Base-by-base conservation (phyloP, 192 early-diverging fungal species). In the Lunasporangiospora selenospora region DNA sequence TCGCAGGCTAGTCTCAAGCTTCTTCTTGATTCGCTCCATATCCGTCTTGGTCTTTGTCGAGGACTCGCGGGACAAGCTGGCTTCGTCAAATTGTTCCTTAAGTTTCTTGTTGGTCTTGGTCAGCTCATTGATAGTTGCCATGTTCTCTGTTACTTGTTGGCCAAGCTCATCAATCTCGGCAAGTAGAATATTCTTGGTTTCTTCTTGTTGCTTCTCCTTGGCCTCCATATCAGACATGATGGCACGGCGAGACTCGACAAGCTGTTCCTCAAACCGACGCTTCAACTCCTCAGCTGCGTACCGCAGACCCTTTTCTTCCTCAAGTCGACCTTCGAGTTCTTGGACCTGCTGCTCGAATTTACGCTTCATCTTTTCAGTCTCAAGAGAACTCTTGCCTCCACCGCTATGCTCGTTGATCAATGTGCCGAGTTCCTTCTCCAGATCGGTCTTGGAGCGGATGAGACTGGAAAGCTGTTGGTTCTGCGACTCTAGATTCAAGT, bases 321-420 rank as follows among this genome's bases (percentile, higher is more conserved):
- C 88, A n/a, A 83, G 85, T 15, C 65, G 71, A 82, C 80, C 34
- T 36, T 80, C 71, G 23, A 94, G 70, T 34, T 88, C 88, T 2
- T 80, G 82, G 12, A 90, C 75, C 24, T 77, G 75, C 7, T 70
- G 53, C 56, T 92, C 86, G 15, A 93, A 79, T 24, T 83, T 73
- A 16, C 84, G 83, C 51, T 87, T 81, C 5, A 83, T 42, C 55
- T 85, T 88, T 58, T 91, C 89, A 24, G 92, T 80, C 52, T 92
- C 90, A 53, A 92, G 93, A 21, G 89, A 75, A 62, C 90, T 92
- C 70, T 85, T 70, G 10, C 79, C 82, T 21, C 85, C 90, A 56
- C 89, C 89, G 38, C 91, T 91, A 38, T 90, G 84, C 58, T 90
- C 88, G 57, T 89, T 83, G 49, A 92, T 84, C 5, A 92, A 67